Evolutionary conservation across 164 flowering plant genomes (phyloP), one percentile per base, ranked within the genome.

Genomic region (Magnolia changhungtana): DNA sequence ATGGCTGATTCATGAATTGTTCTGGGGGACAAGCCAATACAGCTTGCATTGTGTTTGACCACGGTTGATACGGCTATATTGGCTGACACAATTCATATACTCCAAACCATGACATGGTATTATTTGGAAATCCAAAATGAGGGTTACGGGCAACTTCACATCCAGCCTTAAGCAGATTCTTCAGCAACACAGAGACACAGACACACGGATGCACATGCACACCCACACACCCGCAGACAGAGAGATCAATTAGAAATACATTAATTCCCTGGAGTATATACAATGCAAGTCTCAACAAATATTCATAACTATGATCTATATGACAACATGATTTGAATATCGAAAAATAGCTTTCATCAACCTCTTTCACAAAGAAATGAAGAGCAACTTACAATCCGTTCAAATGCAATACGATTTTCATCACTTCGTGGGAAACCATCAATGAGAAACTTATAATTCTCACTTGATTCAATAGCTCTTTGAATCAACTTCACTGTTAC

Each of bases 401-500:
- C 98, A 81, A 90, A 96, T 71, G 97, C 90, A 71, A 86, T 70
- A 67, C 97, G 97, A 71, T 96, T 96, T 84, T 96, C 98, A 80
- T 96, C 97, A 79, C 82, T 89, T 70, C 98, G 88, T 29, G 99
- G 99, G 78, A 96, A 96, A 29, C 99, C 99, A 84, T 96, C 99
- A 75, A 96, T 90, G 63, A 96, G 95, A 86, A 90, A 89, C 80
- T 86, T 91, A 81, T 84, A 27, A 74, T 80, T 85, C 52, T 85
- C 84, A 76, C 88, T 89, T 64, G 92, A 82, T 80, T 87, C 89
- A 75, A 96, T 86, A 78, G 87, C 97, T 75, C 77, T 89, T 67
- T 85, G 87, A 55, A 96, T 84, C 74, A 96, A 83, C 78, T 86
- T 83, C 63, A 94, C 92, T 11, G 97, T 96, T 77, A 96, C 86